Percentiles rank a stretch among this genome's conserved stretches.
Conservation (phyloP, 768 basidiomycete genomes). For the Termitomyces sp. region DNA sequence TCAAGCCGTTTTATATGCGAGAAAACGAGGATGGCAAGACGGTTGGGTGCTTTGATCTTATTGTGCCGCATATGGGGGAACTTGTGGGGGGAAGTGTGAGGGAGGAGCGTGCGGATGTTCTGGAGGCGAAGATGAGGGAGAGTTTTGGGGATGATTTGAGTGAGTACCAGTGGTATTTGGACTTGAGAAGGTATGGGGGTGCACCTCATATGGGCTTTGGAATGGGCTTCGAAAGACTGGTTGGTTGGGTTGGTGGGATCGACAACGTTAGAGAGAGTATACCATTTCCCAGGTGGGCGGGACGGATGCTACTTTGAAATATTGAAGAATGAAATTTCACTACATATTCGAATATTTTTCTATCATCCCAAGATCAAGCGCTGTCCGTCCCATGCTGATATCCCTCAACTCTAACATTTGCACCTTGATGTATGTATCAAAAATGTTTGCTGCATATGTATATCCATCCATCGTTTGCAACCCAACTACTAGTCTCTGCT, state of each 20-base stretch:
- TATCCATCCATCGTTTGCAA: too few relatives aligned
- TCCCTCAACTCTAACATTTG: too few relatives aligned
- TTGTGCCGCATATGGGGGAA: conserved; percentile 87
- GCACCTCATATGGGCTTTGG: conserved; percentile 96
- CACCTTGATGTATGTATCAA: too few relatives aligned
- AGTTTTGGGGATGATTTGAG: conserved; percentile 39
- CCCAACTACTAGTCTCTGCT: too few relatives aligned
- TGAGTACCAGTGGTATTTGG: conserved; percentile 70
- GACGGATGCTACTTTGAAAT: conserved; percentile 61
- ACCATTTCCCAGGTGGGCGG: conserved; percentile 88
- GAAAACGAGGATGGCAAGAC: conserved; percentile 49
- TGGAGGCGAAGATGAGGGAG: conserved; percentile 47
- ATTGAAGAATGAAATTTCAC: too few relatives aligned
- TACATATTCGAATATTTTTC: too few relatives aligned
- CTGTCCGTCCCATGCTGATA: too few relatives aligned
- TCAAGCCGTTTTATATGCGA: conserved; percentile 99
- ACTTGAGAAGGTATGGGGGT: conserved; percentile 79
- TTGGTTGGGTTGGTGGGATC: conserved; percentile 83
- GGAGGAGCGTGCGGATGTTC: conserved; percentile 61
- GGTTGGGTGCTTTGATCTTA: conserved; percentile 94
- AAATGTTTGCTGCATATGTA: too few relatives aligned
- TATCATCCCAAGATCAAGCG: too few relatives aligned
- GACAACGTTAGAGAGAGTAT: conserved; percentile 93
- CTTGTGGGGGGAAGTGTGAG: conserved; percentile 89
- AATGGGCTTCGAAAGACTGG: conserved; percentile 89